Evolutionary conservation across 768 basidiomycete species (phyloP), one percentile per base, ranked within the genome.

Genomic region (Albatrellus ellisii): DNA sequence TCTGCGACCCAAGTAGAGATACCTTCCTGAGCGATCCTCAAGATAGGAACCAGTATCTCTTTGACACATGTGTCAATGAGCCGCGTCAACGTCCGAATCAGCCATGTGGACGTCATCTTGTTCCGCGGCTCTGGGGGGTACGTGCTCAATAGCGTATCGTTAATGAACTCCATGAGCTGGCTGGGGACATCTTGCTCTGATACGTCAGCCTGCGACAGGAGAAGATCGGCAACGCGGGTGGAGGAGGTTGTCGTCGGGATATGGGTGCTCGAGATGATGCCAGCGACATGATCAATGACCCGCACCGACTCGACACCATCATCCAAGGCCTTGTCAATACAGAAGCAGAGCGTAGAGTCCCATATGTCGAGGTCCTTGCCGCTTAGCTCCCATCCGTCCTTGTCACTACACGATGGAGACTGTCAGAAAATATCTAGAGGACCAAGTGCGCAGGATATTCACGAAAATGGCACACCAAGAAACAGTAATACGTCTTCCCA

Each of bases 121-220:
- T 73, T 69, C 36, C 63, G 62, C 4, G 70, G 65, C 15, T 69
- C 68, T 0, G 82, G 79, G 0, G 84, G 84, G 58, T 88, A 88
- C 7, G 70, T 69, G 7, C 70, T 64, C 17, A 62, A 59, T 44
- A 87, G 62, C 0, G 73, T 73, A 32, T 73, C 70, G 45, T 77
- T 74, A 40, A 76, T 64, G 41, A 83, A 70, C 34, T 74, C 70
- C 22, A 84, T 56, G 12, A 85, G 52, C 18, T 59, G 54, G 11
- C 60, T 57, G 2, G 84, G 80, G 1, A 79, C 55, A 15, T 72
- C 67, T 20, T 69, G 66, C 3, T 75, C 72, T 24, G 60, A 50
- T 44, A 71, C 62, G 15, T 73, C 70, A 35, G 77, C 54, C 34
- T 74, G 65, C 0, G 69, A 67, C 26, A 86, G 54, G 4, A 86